A percentile compares a stretch with the other conserved stretches of the same genome.
These are phyloP conservation scores for Parastagonospora avenae DNA, from an alignment of 2,329 filamentous ascomycete genomes.

Conservation along the genomic window DNA sequence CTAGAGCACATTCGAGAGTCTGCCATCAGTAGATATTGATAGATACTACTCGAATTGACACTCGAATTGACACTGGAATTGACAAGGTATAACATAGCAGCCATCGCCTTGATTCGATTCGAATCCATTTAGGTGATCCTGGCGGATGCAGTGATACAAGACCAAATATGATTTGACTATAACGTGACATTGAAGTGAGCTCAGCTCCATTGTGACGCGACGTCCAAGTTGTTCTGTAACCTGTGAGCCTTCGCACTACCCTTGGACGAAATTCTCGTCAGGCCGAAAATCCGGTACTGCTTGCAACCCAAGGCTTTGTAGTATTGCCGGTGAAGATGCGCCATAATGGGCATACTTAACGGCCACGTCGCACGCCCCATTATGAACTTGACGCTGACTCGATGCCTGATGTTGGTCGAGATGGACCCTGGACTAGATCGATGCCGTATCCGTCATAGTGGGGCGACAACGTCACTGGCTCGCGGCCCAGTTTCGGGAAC, in stretches of 20 bases:
- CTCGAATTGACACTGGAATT: too few species aligned
- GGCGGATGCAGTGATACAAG: too few species aligned
- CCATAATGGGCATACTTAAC: background rate
- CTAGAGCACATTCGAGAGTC: background rate
- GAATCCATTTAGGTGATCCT: too few species aligned
- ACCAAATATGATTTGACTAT: too few species aligned
- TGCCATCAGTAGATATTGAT: background rate
- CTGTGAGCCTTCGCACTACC: too few species aligned
- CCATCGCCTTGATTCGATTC: too few species aligned
- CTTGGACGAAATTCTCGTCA: background rate
- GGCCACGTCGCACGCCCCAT: background rate
- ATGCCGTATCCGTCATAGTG: background rate
- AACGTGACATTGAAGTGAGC: too few species aligned
- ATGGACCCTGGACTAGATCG: background rate
- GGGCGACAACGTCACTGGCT: slow-evolving; percentile 3
- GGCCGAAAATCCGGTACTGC: background rate
- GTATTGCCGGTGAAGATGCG: background rate
- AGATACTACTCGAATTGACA: too few species aligned
- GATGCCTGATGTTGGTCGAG: background rate
- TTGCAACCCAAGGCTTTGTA: too few species aligned
- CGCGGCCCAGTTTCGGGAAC: slow-evolving; percentile 2
- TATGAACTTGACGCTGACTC: background rate
- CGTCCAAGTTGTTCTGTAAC: too few species aligned
- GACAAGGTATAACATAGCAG: too few species aligned
- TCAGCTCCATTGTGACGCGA: too few species aligned